Base-by-base conservation (phyloP, 257 asterid genomes). In the Knoxia roxburghii region DNA sequence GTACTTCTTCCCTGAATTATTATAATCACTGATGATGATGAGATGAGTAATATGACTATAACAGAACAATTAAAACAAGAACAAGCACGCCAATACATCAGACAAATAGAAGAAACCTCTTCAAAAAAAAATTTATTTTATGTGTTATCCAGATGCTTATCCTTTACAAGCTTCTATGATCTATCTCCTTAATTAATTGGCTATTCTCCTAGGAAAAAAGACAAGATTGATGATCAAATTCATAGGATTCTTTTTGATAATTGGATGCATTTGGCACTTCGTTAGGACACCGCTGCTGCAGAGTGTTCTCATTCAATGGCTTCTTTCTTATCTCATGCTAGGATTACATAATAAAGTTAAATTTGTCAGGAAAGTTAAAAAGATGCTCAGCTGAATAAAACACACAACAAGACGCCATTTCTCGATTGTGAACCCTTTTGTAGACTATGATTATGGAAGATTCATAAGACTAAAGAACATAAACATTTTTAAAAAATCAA, bases 231-330 rank as follows among this genome's bases (percentile, higher is more conserved):
- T 2, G 5, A 64, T 4, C 41, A 29, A 1, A 1, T 26, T 18
- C 1, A 20, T 5, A 21, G 21, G 17, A 5, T 41, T 15, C 43
- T 11, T 21, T 41, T 56, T 68, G 51, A 23, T 56, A 8, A 7
- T 27, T 8, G 45, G 57, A 45, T n/a, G 39, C 40, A 46, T 59
- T 69, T 69, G 73, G 41, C 73, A 21, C 15, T 56, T 56, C 26
- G 24, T 27, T 15, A 30, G n/a, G n/a, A n/a, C n/a, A n/a, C n/a
- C n/a, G 40, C 43, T 14, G 12, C 33, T 18, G 48, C n/a, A 48
- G 52, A 59, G 41, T 37, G 23, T 59, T 58, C 50, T 32, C 46
- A 45, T 6, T 69, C 67, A 46, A 3, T 37, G 9, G 41, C 41
- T 9, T 37, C 41, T 37, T 37, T 37, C 4, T n/a, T n/a, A n/a